Conservation (phyloP, 768 basidiomycete species). For the Cyclocybe cylindracea region DNA sequence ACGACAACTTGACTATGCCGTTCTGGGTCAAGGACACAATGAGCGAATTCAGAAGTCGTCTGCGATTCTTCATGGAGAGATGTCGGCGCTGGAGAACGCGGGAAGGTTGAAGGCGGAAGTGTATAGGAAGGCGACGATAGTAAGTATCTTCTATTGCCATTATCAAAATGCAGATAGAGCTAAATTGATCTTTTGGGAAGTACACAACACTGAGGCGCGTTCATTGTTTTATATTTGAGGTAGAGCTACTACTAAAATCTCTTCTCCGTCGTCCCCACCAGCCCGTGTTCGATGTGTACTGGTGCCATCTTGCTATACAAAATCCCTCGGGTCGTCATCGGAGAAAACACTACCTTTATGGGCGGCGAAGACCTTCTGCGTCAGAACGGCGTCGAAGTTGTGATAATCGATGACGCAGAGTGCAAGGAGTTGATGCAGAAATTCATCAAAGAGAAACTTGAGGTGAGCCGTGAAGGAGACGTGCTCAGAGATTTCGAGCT, state of each 20-base stretch:
- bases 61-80: conserved; percentile 37
- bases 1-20: conserved; percentile 1
- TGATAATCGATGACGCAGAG: conserved; percentile 46
- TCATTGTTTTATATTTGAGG: neutral
- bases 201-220: conserved; percentile 37
- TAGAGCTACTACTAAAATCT: neutral
- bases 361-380: conserved; percentile 58
- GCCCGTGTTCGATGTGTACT: conserved; percentile 68
- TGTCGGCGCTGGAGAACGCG: conserved; percentile 45
- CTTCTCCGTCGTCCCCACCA: conserved; percentile 15
- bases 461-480: conserved; percentile 32
- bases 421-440: conserved; percentile 56
- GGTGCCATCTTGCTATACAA: conserved; percentile 64
- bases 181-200: conserved; percentile 13
- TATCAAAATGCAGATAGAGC: neutral
- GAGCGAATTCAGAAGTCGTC: conserved; percentile 35
- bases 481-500: neutral
- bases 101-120: conserved; percentile 46
- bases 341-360: conserved; percentile 56
- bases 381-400: conserved; percentile 53
- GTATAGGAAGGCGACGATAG: conserved; percentile 52
- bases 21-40: conserved; percentile 36
- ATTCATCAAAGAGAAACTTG: conserved; percentile 58
- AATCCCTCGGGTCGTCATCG: conserved; percentile 66
- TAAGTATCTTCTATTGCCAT: conserved; percentile 24